Evolutionary conservation across 352 stramenopile species (phyloP), one percentile per base, ranked within the genome.

Genomic region (Phytopythium sindhum): DNA sequence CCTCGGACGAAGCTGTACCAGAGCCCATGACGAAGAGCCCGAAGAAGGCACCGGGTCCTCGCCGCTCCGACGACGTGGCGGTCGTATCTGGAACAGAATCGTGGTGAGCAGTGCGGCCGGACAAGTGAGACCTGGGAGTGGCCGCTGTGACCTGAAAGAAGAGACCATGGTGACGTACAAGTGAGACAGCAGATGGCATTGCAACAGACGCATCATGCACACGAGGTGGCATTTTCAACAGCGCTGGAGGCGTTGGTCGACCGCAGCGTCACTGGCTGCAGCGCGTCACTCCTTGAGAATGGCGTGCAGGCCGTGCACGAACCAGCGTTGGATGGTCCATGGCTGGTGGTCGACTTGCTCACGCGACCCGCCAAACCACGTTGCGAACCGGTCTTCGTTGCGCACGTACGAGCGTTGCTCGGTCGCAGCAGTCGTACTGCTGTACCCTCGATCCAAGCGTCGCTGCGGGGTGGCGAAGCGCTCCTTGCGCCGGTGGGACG

Each of bases 271-370:
- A 44, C 37, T 44, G 37, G 12, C 33, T 39, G 33, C 33, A 39
- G 33, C 24, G 23, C 11, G 4, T 56, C 28, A 61, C 19, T 63
- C 33, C 21, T 29, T 12, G 45, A 23, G 6, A 33, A 35, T 39
- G 29, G 45, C 24, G 58, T 14, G 45, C 26, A 84, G 60, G 8
- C 77, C 77, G 29, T 73, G 39, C 45, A 75, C 61, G 19, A 86
- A 58, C 77, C 77, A 86, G 47, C 67, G 67, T 23, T 77, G 53
- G 33, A 86, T 84, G 54, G 60, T 77, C 77, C 77, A 86, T 15
- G 77, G 77, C 50, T 77, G 67, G 53, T 59, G 60, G 57, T 71
- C 70, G 37, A 81, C 56, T 33, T 81, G 61, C 19, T 78, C 70
- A 37, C 68, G 64, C 44, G 73, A 81, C 15, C 71, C 75, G 8